These are phyloP conservation scores for Lecanicillium sp. DNA, from an alignment of 2,329 filamentous ascomycete species.

Conservation along the genomic window DNA sequence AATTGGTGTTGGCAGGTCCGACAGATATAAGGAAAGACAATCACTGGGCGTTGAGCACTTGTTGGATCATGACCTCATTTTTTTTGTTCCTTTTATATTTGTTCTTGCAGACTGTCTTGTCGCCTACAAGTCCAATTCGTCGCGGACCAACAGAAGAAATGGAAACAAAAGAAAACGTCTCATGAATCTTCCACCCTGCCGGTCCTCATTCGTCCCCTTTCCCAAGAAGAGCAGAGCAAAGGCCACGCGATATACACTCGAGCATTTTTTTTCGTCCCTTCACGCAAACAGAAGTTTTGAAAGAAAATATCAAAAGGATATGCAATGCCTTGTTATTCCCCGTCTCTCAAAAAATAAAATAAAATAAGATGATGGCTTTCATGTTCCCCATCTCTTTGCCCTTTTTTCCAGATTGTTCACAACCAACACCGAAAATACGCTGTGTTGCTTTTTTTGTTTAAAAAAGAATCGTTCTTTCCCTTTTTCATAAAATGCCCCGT, in stretches of 20 bases:
- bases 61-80: slow-evolving; percentile 35
- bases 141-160: background rate
- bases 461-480: background rate
- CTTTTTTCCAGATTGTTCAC: background rate
- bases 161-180: too few relatives aligned
- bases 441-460: slow-evolving; percentile 6
- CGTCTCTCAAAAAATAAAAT: slow-evolving; percentile 12
- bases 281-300: background rate
- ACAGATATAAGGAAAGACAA: too few relatives aligned
- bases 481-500: background rate
- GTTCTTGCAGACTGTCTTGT: slow-evolving; percentile 24
- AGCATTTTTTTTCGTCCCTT: background rate
- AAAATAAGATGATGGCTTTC: slow-evolving; percentile 10
- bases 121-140: slow-evolving; percentile 9
- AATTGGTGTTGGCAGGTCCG: too few relatives aligned
- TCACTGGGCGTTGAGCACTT: background rate
- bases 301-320: slow-evolving; percentile 12
- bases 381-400: too few relatives aligned
- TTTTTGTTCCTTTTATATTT: slow-evolving; percentile 24
- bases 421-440: slow-evolving; percentile 7
- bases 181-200: slow-evolving; percentile 7
- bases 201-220: background rate
- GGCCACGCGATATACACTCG: background rate
- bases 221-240: too few relatives aligned
- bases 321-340: slow-evolving; percentile 12